These are phyloP conservation scores for Nitzschia palea DNA, from an alignment of 108 stramenopile genomes.

Conservation along the genomic window DNA sequence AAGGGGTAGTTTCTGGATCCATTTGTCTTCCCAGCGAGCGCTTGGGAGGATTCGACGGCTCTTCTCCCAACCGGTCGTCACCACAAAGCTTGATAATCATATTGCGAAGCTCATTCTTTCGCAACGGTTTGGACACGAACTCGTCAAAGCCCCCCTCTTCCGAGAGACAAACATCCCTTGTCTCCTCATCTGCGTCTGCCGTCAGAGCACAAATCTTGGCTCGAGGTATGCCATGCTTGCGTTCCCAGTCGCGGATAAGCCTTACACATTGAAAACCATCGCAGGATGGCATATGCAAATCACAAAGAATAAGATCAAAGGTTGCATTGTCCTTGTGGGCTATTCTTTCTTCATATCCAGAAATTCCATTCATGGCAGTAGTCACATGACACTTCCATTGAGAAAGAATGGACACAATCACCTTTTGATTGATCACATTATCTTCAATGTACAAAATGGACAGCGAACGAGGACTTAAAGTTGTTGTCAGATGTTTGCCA, in stretches of 20 bases:
- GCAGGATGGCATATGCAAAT: constrained; percentile 14
- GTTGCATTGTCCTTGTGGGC: neutral
- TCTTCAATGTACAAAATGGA: constrained; percentile 9
- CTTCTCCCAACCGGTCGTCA: neutral
- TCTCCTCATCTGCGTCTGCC: constrained; percentile 7
- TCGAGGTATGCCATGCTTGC: neutral
- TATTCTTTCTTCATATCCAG: constrained; percentile 12
- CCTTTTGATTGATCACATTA: constrained; percentile 22
- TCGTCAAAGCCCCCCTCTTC: constrained; percentile 10
- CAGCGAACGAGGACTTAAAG: neutral
- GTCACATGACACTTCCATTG: constrained; percentile 17
- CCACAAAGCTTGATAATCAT: constrained; percentile 18
- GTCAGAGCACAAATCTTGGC: constrained; percentile 5
- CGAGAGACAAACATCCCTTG: neutral
- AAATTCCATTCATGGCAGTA: constrained; percentile 7
- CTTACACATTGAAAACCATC: constrained; percentile 14
- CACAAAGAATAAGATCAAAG: constrained; percentile 5
- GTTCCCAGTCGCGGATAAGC: constrained; percentile 12
- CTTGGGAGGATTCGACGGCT: neutral
- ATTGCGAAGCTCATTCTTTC: constrained; percentile 2
- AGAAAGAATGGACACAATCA: constrained; percentile 16
- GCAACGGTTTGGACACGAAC: constrained; percentile 10
- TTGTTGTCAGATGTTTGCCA: too few relatives aligned
- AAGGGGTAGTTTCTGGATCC: neutral
- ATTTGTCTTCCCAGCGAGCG: neutral